phyloP scores from a whole-genome alignment of 2,329 filamentous ascomycete genomes.

The Phoma sp. region DNA sequence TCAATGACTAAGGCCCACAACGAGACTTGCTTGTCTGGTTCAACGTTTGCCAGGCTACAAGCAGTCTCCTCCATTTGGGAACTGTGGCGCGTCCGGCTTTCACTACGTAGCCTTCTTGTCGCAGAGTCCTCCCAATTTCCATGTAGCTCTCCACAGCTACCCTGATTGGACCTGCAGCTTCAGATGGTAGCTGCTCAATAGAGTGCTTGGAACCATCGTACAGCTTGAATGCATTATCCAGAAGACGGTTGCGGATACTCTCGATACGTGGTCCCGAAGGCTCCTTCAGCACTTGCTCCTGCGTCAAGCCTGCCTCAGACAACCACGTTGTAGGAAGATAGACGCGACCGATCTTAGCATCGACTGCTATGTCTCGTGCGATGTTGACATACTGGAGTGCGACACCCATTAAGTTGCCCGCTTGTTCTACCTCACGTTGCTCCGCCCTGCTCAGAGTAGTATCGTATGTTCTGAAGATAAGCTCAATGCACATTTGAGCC shows the following conservation, averaged over 20 bases:
- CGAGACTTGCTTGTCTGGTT: constrained; percentile 24
- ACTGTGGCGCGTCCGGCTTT: constrained; percentile 56
- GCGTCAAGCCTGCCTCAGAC: constrained; percentile 60
- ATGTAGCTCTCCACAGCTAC: constrained; percentile 78
- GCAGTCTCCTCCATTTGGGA: constrained; percentile 56
- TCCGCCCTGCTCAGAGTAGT: constrained; percentile 40
- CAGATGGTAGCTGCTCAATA: constrained; percentile 66
- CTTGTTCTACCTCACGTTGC: constrained; percentile 56
- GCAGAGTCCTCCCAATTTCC: constrained; percentile 72
- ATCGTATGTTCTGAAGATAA: constrained; percentile 66
- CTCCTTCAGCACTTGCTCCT: constrained; percentile 60
- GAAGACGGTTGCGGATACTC: constrained; percentile 58
- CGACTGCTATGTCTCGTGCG: constrained; percentile 72
- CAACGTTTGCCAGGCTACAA: constrained; percentile 65
- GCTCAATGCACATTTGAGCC: constrained; percentile 69
- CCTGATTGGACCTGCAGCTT: constrained; percentile 67
- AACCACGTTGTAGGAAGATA: constrained; percentile 73
- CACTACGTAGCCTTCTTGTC: constrained; percentile 52
- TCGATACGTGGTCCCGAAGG: constrained; percentile 58
- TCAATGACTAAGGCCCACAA: constrained; percentile 4
- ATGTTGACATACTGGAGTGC: constrained; percentile 82
- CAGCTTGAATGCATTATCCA: constrained; percentile 66
- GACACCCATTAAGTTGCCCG: constrained; percentile 71
- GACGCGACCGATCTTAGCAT: constrained; percentile 69
- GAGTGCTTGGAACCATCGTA: constrained; percentile 62